A percentile compares a stretch with the other conserved stretches of the same genome.
phyloP scores from a whole-genome alignment of 2,329 filamentous ascomycete genomes.

The Diplodia mutila region DNA sequence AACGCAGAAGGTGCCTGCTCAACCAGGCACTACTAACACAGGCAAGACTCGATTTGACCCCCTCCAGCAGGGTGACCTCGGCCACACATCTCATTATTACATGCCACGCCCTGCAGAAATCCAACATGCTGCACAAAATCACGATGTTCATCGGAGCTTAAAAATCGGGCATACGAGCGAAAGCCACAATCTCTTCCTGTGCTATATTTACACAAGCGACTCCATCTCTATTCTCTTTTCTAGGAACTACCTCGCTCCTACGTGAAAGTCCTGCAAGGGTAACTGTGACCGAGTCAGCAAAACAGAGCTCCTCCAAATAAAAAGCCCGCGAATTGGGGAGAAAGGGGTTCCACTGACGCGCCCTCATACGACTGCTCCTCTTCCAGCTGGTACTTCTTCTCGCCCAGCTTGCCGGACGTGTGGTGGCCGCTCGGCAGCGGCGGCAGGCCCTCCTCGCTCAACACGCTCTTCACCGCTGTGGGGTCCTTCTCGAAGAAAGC shows the following conservation, averaged over 20 bases:
- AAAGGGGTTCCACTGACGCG: conserved; percentile 38
- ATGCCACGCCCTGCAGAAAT: background rate
- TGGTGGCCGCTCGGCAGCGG: conserved; percentile 79
- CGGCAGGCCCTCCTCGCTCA: conserved; percentile 79
- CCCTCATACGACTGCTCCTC: conserved; percentile 68
- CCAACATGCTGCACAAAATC: background rate
- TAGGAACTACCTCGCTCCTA: background rate
- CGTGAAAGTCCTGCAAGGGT: conserved; percentile 52
- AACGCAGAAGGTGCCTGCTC: background rate
- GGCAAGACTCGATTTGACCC: background rate
- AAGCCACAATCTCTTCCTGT: background rate
- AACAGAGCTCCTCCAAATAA: background rate
- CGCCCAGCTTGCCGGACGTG: conserved; percentile 56
- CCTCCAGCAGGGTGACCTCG: background rate
- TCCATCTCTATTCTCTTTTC: conserved; percentile 16
- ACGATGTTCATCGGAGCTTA: background rate
- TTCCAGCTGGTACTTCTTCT: conserved; percentile 71
- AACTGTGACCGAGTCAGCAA: conserved; percentile 38
- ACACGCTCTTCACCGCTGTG: conserved; percentile 58
- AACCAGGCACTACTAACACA: background rate
- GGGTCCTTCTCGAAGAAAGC: conserved; percentile 71
- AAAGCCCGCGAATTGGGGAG: background rate
- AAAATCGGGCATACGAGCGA: background rate
- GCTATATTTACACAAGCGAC: conserved; percentile 10
- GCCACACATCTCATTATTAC: background rate